A percentile compares a stretch with the other conserved stretches of the same genome.
Conservation (phyloP, 2,329 filamentous ascomycete species). For the Chrysosporium queenslandicum region DNA sequence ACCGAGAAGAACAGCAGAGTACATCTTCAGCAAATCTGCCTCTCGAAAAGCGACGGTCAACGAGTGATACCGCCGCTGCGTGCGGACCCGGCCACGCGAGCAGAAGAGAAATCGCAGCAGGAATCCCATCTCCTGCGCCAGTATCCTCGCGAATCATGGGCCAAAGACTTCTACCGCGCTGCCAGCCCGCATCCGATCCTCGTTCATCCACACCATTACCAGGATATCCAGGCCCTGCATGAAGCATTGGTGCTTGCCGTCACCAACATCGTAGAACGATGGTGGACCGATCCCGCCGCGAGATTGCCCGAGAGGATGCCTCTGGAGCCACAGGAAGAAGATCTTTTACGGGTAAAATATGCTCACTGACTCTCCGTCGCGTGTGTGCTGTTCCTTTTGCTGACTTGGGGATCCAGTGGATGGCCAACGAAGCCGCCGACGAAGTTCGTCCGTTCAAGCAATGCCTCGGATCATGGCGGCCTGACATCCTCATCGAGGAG, state of each 20-base stretch:
- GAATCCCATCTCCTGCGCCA: neutral
- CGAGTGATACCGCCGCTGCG: neutral
- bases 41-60: constrained; percentile 2
- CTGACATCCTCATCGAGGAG: constrained; percentile 17
- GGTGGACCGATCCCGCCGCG: constrained; percentile 22
- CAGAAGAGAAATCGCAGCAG: constrained; percentile 1
- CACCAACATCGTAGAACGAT: constrained; percentile 24
- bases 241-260: constrained; percentile 21
- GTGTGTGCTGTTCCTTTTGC: too few relatives aligned
- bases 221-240: constrained; percentile 15
- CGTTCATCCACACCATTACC: constrained; percentile 8
- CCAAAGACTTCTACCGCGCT: neutral
- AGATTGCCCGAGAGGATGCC: constrained; percentile 23
- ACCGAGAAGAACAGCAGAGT: neutral
- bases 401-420: constrained; percentile 10
- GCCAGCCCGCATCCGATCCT: constrained; percentile 10
- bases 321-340: constrained; percentile 22
- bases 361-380: too few relatives aligned
- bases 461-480: constrained; percentile 18
- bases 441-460: constrained; percentile 12
- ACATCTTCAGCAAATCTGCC: constrained; percentile 7
- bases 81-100: neutral
- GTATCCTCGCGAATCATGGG: constrained; percentile 11
- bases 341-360: constrained; percentile 18
- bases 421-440: constrained; percentile 2